Evolutionary conservation across 2,329 filamentous ascomycete genomes (phyloP).

Genomic region (Colletotrichum spinosum): DNA sequence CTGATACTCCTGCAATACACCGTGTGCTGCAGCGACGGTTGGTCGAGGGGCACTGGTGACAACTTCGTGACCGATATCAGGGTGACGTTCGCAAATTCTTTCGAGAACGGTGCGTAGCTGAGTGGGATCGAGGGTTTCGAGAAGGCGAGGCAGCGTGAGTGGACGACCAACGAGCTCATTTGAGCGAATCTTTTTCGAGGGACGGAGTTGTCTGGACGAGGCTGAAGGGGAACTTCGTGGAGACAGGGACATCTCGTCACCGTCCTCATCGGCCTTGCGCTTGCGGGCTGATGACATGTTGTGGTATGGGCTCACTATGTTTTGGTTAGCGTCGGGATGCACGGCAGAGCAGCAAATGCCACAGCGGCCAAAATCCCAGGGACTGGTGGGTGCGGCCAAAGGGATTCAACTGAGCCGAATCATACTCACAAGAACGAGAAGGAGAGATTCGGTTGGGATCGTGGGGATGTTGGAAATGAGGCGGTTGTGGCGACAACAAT

Average conservation of each 20-base stretch:
- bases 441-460: slow-evolving; percentile 66
- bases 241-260: slow-evolving; percentile 92
- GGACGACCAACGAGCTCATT: slow-evolving; percentile 74
- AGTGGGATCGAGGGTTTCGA: slow-evolving; percentile 90
- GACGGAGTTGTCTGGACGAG: slow-evolving; percentile 74
- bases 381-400: not conserved
- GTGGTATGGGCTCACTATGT: slow-evolving; percentile 54
- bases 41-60: slow-evolving; percentile 87
- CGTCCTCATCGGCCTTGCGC: slow-evolving; percentile 88
- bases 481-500: slow-evolving; percentile 69
- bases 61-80: slow-evolving; percentile 87
- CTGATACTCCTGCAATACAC: slow-evolving; percentile 86
- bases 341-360: slow-evolving; percentile 19
- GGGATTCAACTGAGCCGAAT: slow-evolving; percentile 41
- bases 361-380: not conserved
- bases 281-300: slow-evolving; percentile 72
- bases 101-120: slow-evolving; percentile 89
- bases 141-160: slow-evolving; percentile 74
- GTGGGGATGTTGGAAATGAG: slow-evolving; percentile 70
- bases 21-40: slow-evolving; percentile 81
- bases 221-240: slow-evolving; percentile 85
- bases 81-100: slow-evolving; percentile 90
- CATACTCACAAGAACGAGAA: slow-evolving; percentile 64
- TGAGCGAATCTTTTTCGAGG: slow-evolving; percentile 71
- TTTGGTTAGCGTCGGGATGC: slow-evolving; percentile 33